Percentiles rank a stretch among this genome's conserved stretches.
Evolutionary conservation across 2,329 filamentous ascomycete genomes (phyloP).

Genomic region (Penicillium sclerotiorum): DNA sequence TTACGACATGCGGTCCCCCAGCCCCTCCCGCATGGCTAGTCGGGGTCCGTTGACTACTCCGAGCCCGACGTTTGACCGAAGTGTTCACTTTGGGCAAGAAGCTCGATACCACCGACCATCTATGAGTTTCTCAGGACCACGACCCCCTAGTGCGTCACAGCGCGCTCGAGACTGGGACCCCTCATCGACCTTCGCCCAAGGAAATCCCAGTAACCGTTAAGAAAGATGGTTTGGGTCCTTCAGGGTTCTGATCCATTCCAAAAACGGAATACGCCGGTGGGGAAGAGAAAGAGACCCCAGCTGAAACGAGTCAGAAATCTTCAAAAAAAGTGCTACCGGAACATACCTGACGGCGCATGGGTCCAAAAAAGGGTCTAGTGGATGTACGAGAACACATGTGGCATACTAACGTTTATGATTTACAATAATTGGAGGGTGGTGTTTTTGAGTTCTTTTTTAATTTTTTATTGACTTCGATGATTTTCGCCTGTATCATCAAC

Average conservation of each 20-base stretch:
- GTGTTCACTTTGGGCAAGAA: slow-evolving; percentile 43
- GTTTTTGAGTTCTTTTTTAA: background rate
- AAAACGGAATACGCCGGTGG: background rate
- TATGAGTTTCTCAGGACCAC: slow-evolving; percentile 53
- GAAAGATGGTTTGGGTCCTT: background rate
- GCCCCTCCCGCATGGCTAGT: slow-evolving; percentile 16
- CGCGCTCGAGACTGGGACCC: slow-evolving; percentile 40
- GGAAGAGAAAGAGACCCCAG: background rate
- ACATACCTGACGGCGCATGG: background rate
- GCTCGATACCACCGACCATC: slow-evolving; percentile 51
- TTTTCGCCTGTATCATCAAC: background rate
- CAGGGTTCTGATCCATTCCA: background rate
- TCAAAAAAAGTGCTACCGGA: background rate
- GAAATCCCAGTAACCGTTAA: slow-evolving; percentile 1
- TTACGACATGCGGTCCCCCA: slow-evolving; percentile 24
- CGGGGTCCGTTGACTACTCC: slow-evolving; percentile 32
- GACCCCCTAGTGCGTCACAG: slow-evolving; percentile 40
- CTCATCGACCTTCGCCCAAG: slow-evolving; percentile 37
- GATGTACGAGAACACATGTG: background rate
- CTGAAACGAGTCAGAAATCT: background rate
- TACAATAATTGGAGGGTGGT: background rate
- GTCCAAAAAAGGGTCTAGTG: background rate
- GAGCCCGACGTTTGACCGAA: slow-evolving; percentile 22
- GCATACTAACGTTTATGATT: background rate
- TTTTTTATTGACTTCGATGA: background rate